A percentile compares a stretch with the other conserved stretches of the same genome.
Conservation (phyloP, 2,329 filamentous ascomycete species). For the Arachnomyces sp. region DNA sequence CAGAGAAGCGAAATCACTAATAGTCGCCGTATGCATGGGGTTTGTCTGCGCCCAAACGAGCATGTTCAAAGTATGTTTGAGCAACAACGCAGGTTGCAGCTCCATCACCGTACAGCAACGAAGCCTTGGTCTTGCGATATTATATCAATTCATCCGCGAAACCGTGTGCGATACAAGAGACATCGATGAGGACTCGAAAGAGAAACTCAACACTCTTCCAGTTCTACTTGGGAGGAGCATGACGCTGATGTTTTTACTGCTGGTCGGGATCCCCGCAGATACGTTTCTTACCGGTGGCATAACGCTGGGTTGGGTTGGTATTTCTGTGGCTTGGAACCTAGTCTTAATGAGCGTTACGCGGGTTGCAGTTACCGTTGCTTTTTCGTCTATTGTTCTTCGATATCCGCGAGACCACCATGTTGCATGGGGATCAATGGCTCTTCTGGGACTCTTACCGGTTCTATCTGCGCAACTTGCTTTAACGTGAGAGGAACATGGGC, state of each 20-base stretch:
- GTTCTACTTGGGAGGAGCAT: slow-evolving; percentile 3
- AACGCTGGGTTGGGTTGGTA: not conserved
- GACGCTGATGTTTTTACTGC: not conserved
- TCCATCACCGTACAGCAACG: slow-evolving; percentile 3
- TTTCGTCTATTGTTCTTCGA: slow-evolving; percentile 2
- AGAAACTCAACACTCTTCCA: slow-evolving; percentile 8
- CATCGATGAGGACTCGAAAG: slow-evolving; percentile 6
- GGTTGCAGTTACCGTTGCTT: not conserved
- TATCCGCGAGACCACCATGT: slow-evolving; percentile 3
- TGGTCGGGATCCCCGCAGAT: not conserved
- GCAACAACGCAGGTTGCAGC: slow-evolving; percentile 1
- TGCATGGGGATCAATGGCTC: slow-evolving; percentile 3
- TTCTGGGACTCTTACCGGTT: slow-evolving; percentile 2
- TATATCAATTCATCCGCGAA: slow-evolving; percentile 12
- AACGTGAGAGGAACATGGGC: too few relatives aligned
- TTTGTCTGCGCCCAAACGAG: slow-evolving; percentile 1
- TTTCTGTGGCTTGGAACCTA: not conserved
- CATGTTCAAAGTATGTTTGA: slow-evolving; percentile 3
- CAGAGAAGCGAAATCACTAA: slow-evolving; percentile 2
- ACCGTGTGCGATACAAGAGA: slow-evolving; percentile 9
- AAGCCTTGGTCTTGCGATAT: slow-evolving; percentile 7
- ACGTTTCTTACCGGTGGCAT: not conserved
- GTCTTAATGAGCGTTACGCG: not conserved
- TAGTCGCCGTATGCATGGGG: slow-evolving; percentile 4
- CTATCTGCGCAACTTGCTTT: not conserved